Percentiles rank a stretch among this genome's conserved stretches.
phyloP scores from a whole-genome alignment of 2,329 filamentous ascomycete genomes.

The Plenodomus biglobosus region DNA sequence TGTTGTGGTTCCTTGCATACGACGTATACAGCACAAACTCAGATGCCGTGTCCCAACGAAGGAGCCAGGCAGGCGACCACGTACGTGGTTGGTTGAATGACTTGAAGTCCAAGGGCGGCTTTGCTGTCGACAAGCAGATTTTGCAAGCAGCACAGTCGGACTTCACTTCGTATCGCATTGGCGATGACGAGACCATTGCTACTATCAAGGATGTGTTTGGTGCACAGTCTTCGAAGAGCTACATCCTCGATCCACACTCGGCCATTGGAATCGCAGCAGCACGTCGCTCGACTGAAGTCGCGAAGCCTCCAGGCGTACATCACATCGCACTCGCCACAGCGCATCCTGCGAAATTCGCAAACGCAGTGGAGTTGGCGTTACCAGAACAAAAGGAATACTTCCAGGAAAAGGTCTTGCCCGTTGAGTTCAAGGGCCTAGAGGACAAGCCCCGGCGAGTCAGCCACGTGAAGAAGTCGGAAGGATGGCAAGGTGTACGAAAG shows the following conservation, averaged over 20 bases:
- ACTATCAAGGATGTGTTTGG: conserved; percentile 53
- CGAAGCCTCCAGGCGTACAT: conserved; percentile 52
- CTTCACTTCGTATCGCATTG: conserved; percentile 77
- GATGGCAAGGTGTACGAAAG: conserved; percentile 73
- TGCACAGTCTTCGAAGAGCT: conserved; percentile 54
- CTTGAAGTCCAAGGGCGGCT: conserved; percentile 79
- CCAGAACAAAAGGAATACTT: conserved; percentile 70
- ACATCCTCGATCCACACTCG: conserved; percentile 90
- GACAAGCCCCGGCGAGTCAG: conserved; percentile 73
- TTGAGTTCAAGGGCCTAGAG: conserved; percentile 79
- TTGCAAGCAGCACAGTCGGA: conserved; percentile 69
- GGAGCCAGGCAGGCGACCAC: conserved; percentile 65
- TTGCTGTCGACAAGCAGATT: conserved; percentile 75
- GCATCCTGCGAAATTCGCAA: conserved; percentile 92
- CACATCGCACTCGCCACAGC: conserved; percentile 90
- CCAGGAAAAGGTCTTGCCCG: conserved; percentile 76
- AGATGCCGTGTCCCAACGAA: conserved; percentile 46
- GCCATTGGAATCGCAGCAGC: conserved; percentile 83
- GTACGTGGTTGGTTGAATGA: conserved; percentile 77
- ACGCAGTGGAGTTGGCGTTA: conserved; percentile 79
- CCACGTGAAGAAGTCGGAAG: conserved; percentile 62
- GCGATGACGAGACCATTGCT: conserved; percentile 54
- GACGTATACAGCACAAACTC: conserved; percentile 45
- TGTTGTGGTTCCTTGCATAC: conserved; percentile 90
- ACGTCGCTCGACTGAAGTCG: conserved; percentile 63